Conservation (phyloP, 1,139 yeast species). For the Scheffersomyces insectosa region DNA sequence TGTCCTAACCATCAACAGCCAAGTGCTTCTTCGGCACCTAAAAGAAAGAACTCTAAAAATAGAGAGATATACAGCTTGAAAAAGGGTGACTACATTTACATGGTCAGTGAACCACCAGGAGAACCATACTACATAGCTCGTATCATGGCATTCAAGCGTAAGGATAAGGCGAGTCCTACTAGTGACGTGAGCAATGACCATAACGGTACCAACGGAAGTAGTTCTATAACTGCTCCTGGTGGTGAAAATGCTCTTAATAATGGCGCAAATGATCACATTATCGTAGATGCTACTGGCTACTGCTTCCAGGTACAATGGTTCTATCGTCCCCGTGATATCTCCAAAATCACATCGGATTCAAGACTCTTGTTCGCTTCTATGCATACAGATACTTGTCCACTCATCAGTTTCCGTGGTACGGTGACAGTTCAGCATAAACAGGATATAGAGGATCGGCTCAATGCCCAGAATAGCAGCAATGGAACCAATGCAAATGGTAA, state of each 20-base stretch:
- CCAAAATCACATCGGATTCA: conserved; percentile 66
- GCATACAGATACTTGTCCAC: conserved; percentile 84
- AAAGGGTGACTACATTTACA: conserved; percentile 73
- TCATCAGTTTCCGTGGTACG: conserved; percentile 73
- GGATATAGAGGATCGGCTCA: conserved; percentile 53
- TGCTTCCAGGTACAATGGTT: conserved; percentile 85
- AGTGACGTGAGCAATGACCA: not conserved
- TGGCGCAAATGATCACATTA: conserved; percentile 7
- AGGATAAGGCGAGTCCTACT: conserved; percentile 13
- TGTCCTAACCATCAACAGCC: conserved; percentile 33
- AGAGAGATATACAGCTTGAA: conserved; percentile 25
- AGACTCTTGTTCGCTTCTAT: conserved; percentile 79
- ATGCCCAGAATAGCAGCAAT: not conserved
- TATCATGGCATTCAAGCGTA: conserved; percentile 70
- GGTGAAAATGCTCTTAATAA: not conserved
- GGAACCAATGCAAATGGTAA: not conserved
- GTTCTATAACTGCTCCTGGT: not conserved
- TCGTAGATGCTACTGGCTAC: conserved; percentile 48
- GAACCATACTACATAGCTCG: conserved; percentile 92
- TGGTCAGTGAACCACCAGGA: conserved; percentile 92
- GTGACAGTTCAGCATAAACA: conserved; percentile 69
- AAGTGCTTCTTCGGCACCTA: conserved; percentile 11
- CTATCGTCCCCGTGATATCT: conserved; percentile 85
- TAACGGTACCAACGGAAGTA: not conserved
- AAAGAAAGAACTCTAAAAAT: conserved; percentile 15